Evolutionary conservation across 2,329 filamentous ascomycete species (phyloP).

Genomic region (Elsinoe necatrix): DNA sequence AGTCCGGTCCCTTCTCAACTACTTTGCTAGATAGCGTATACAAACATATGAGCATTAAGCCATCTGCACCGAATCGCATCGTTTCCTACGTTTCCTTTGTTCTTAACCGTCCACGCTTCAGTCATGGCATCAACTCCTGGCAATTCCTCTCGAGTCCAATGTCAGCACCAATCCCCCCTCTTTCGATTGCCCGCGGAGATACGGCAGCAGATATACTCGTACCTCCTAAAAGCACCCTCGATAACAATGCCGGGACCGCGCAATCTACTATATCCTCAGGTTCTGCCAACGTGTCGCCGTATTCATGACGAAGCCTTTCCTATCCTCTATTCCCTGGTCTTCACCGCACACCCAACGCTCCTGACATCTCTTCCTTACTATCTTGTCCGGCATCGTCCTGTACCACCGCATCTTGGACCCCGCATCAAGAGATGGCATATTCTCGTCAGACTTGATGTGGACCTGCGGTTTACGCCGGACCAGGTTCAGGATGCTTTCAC

Average conservation of each 20-base stretch:
- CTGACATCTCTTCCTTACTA: constrained; percentile 40
- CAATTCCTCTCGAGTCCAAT: constrained; percentile 12
- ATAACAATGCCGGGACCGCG: constrained; percentile 22
- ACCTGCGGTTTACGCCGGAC: constrained; percentile 36
- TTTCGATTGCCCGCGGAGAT: constrained; percentile 51
- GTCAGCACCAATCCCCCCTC: constrained; percentile 22
- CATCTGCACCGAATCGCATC: neutral
- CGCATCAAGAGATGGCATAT: constrained; percentile 39
- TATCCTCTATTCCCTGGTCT: constrained; percentile 44
- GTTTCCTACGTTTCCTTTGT: neutral
- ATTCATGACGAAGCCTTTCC: constrained; percentile 35
- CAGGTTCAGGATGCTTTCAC: constrained; percentile 38
- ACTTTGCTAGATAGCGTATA: neutral
- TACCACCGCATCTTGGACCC: constrained; percentile 13
- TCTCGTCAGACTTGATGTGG: constrained; percentile 41
- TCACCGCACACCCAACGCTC: constrained; percentile 42
- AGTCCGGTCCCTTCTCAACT: no score
- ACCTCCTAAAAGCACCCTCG: constrained; percentile 28
- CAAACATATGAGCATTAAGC: neutral
- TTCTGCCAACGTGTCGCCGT: constrained; percentile 36
- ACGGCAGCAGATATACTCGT: constrained; percentile 48
- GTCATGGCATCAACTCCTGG: neutral
- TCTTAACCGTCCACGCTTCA: neutral
- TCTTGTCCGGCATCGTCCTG: constrained; percentile 22
- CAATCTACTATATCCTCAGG: constrained; percentile 35